A percentile compares a stretch with the other conserved stretches of the same genome.
phyloP scores from a whole-genome alignment of 208 protist genomes.

The Leishmania tarentolae region DNA sequence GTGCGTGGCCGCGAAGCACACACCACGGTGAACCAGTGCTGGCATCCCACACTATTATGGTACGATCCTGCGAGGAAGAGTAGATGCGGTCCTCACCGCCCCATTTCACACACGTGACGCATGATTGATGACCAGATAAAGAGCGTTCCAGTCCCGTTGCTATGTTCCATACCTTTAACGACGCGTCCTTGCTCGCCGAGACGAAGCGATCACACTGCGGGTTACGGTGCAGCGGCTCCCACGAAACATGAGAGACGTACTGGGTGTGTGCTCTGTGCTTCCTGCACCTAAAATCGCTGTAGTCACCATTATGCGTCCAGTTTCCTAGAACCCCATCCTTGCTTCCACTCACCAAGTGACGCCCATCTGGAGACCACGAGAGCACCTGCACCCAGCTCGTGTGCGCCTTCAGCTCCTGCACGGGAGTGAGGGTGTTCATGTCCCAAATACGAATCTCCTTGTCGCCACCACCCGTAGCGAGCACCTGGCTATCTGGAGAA shows the following conservation, averaged over 20 bases:
- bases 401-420: constrained; percentile 92
- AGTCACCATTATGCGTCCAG: constrained; percentile 90
- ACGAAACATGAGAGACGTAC: constrained; percentile 95
- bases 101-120: constrained; percentile 98
- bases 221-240: constrained; percentile 96
- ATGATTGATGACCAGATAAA: constrained; percentile 94
- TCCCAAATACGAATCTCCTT: constrained; percentile 98
- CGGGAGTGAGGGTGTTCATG: constrained; percentile 94
- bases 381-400: constrained; percentile 96
- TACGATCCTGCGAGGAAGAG: constrained; percentile 96
- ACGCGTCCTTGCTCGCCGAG: constrained; percentile 93
- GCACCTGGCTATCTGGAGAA: constrained; percentile 92
- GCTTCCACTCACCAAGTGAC: constrained; percentile 93
- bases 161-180: constrained; percentile 91
- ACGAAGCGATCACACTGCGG: constrained; percentile 82
- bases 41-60: constrained; percentile 96
- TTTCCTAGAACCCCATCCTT: constrained; percentile 93
- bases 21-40: constrained; percentile 63
- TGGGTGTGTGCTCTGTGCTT: constrained; percentile 93
- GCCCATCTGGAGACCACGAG: constrained; percentile 95
- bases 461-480: constrained; percentile 97
- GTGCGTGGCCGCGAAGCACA: constrained; percentile 96
- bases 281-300: constrained; percentile 76
- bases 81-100: constrained; percentile 95
- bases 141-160: constrained; percentile 77